Evolutionary conservation across 2,329 filamentous ascomycete species (phyloP).

Genomic region (Aspergillus vadensis): DNA sequence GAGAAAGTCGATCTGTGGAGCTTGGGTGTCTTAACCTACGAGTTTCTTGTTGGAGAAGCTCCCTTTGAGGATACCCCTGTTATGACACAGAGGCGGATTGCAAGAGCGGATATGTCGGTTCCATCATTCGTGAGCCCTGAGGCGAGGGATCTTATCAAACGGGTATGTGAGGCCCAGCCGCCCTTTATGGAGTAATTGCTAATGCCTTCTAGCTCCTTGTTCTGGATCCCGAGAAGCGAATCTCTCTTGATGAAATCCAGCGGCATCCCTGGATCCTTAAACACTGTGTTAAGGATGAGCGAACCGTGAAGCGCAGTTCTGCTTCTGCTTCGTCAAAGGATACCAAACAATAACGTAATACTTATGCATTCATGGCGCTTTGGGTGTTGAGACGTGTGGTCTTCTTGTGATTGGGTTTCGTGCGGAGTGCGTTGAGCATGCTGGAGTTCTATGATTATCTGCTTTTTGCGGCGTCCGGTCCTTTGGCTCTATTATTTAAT

Average conservation of each 20-base stretch:
- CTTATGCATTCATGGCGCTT: conserved; percentile 23
- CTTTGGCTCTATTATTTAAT: background rate
- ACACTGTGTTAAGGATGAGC: conserved; percentile 70
- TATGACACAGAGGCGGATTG: conserved; percentile 91
- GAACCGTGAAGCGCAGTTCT: conserved; percentile 47
- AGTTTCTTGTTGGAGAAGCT: conserved; percentile 93
- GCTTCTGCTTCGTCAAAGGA: conserved; percentile 40
- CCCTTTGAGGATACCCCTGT: conserved; percentile 94
- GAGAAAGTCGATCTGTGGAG: conserved; percentile 98
- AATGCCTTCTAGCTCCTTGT: conserved; percentile 68
- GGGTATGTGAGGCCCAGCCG: conserved; percentile 52
- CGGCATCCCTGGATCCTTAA: conserved; percentile 96
- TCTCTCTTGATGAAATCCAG: conserved; percentile 85
- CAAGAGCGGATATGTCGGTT: conserved; percentile 85
- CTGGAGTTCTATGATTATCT: background rate
- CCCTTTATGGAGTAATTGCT: conserved; percentile 15
- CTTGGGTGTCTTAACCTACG: conserved; percentile 90
- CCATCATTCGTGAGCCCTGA: conserved; percentile 88
- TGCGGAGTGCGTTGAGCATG: background rate
- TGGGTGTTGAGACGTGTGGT: conserved; percentile 16
- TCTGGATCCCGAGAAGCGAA: conserved; percentile 88
- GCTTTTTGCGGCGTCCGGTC: background rate
- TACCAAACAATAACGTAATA: conserved; percentile 30
- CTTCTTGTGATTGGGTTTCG: background rate
- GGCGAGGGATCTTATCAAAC: conserved; percentile 89